Evolutionary conservation across 345 rosid species (phyloP), one percentile per base, ranked within the genome.

Genomic region (Aegle marmelos): DNA sequence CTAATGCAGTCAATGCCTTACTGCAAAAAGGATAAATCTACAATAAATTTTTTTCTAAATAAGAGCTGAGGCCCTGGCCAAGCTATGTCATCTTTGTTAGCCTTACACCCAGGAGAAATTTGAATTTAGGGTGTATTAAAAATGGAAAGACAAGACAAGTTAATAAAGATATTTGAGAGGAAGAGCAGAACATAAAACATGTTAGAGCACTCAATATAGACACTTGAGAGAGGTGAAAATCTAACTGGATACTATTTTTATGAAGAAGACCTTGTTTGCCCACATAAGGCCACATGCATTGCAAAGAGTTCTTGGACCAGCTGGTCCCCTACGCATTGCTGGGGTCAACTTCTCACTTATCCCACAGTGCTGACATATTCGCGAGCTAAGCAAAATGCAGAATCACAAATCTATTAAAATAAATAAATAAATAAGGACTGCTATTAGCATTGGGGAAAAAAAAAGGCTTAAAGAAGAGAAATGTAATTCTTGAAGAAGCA

Each of bases 201-300:
- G 22, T 34, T 33, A 39, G 5, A 34, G 37, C 69, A 9, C 69
- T 22, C 14, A 21, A 19, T 22, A 65, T 33, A 22, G 11, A 65
- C 2, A 34, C 39, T 34, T 65, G 69, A 19, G 45, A 34, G 69
- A 2, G 6, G 6, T 34, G 33, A 64, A 31, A 7, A 19, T 33
- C 68, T 34, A 19, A 65, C 6, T 34, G 6, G 0, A 34, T 21
- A 31, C 24, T 31, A 31, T 3, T 31, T 33, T 65, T 65, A 65
- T 65, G 69, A 65, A 34, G 27, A 31, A 16, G 48, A 34, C 86
- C 84, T 84, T 84, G 75, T 84, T 84, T 27, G 84, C 86, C 86
- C 86, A 84, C 82, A 78, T 84, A 72, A 84, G 86, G 68, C 86
- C 84, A 56, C 86, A 84, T 27, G 86, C 86, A 78, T 84, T 84